Percentiles rank a stretch among this genome's conserved stretches.
phyloP scores from a whole-genome alignment of 1,284 basidiomycete genomes.

The Apiotrichum siamense region DNA sequence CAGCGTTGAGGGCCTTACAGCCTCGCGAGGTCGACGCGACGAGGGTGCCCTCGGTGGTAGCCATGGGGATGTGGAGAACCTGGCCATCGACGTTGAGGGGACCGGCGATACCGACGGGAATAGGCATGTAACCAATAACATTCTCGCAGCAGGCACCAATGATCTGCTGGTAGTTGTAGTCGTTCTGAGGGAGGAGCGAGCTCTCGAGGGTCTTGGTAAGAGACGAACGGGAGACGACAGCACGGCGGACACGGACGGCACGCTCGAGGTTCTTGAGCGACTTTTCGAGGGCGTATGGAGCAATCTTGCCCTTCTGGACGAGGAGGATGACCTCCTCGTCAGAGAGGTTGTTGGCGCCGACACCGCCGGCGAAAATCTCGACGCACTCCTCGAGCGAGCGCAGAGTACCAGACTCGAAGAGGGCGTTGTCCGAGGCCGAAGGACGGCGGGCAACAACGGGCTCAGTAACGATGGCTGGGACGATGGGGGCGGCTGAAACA shows the following conservation, averaged over 20 bases:
- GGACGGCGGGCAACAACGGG: constrained; percentile 6
- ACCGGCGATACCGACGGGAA: constrained; percentile 94
- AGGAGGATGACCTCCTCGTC: constrained; percentile 92
- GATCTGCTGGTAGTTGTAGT: constrained; percentile 92
- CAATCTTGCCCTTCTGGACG: constrained; percentile 86
- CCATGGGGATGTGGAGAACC: constrained; percentile 91
- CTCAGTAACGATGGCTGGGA: constrained; percentile 28
- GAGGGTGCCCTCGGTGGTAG: constrained; percentile 96
- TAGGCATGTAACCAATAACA: constrained; percentile 93
- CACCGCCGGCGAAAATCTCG: constrained; percentile 78
- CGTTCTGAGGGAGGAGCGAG: constrained; percentile 72
- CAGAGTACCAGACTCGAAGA: constrained; percentile 21
- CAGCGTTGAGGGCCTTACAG: constrained; percentile 94
- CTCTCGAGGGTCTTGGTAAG: constrained; percentile 76
- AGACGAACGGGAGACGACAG: constrained; percentile 85
- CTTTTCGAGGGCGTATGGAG: constrained; percentile 91
- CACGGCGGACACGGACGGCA: constrained; percentile 80
- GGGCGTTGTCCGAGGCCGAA: background rate
- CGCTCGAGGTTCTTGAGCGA: constrained; percentile 77
- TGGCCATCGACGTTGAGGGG: constrained; percentile 87
- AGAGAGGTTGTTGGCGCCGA: constrained; percentile 58
- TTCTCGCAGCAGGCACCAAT: constrained; percentile 99
- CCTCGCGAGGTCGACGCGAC: constrained; percentile 96
- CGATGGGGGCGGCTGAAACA: constrained; percentile 25
- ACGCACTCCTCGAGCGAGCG: constrained; percentile 74